phyloP scores from a whole-genome alignment of 1,284 basidiomycete genomes.

The Earliella scabrosa region DNA sequence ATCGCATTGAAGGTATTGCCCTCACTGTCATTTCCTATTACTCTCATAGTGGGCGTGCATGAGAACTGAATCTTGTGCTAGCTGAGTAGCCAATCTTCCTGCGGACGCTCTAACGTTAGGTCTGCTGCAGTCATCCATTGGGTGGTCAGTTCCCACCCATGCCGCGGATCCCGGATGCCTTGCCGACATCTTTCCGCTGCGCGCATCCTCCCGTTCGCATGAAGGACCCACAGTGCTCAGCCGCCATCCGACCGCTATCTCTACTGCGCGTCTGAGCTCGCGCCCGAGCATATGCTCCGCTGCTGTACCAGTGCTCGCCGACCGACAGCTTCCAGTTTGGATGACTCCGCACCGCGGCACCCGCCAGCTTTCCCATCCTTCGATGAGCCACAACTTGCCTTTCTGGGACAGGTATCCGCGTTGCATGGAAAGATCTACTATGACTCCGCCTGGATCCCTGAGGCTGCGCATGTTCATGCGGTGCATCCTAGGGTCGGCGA shows the following conservation, averaged over 20 bases:
- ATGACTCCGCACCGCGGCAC: no score
- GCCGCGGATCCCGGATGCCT: background rate
- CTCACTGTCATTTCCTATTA: no score
- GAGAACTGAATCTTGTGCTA: no score
- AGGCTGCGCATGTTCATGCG: background rate
- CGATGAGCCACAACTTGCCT: background rate
- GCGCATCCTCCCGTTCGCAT: background rate
- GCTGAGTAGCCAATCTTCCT: no score
- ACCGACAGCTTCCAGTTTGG: background rate
- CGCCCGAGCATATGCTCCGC: background rate
- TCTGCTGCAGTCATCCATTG: no score
- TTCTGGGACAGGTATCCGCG: background rate
- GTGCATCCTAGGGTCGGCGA: background rate
- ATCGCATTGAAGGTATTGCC: no score
- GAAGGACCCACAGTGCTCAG: background rate
- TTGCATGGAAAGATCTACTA: background rate
- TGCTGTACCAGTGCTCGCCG: background rate
- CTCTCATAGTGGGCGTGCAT: no score
- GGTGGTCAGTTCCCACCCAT: no score
- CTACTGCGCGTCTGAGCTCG: no score
- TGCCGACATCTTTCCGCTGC: background rate
- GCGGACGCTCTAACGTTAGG: no score
- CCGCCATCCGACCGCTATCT: background rate
- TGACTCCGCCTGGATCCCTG: background rate
- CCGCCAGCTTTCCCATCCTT: no score